Conservation (phyloP, 1,139 yeast species). For the Lodderomyces oxycetoniae region DNA sequence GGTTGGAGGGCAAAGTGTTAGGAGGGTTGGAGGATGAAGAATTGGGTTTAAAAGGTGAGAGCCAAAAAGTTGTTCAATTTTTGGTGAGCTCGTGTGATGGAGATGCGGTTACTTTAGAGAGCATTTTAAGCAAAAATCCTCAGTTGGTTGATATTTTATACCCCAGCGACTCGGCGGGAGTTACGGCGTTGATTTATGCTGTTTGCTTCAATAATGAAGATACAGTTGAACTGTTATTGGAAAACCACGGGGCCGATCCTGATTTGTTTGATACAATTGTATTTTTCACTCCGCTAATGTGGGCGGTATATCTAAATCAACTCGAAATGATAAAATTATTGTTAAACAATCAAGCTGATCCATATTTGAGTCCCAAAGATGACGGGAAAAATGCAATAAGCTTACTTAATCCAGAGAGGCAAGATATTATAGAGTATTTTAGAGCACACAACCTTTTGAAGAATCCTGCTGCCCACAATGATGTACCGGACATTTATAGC, state of each 20-base stretch:
- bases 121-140: conserved; percentile 27
- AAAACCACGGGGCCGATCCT: conserved; percentile 33
- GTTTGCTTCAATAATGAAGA: conserved; percentile 45
- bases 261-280: conserved; percentile 34
- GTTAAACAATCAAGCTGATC: conserved; percentile 41
- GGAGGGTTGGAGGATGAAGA: conserved; percentile 9
- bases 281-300: conserved; percentile 42
- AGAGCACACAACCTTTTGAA: conserved; percentile 38
- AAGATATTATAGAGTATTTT: conserved; percentile 35
- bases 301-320: conserved; percentile 42
- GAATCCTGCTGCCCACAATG: conserved; percentile 17
- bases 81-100: conserved; percentile 51
- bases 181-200: conserved; percentile 49
- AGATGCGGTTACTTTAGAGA: conserved; percentile 42
- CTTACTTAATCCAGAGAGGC: conserved; percentile 29
- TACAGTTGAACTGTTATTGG: conserved; percentile 41
- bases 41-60: no score
- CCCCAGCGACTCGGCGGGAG: conserved; percentile 40
- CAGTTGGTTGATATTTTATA: conserved; percentile 26
- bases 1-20: background rate
- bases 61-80: conserved; percentile 29
- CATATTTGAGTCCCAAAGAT: conserved; percentile 28
- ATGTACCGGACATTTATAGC: conserved; percentile 15
- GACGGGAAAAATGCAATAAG: conserved; percentile 32
- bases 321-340: conserved; percentile 32